Conservation (phyloP, 2,329 filamentous ascomycete genomes). For the Phoma herbarum region DNA sequence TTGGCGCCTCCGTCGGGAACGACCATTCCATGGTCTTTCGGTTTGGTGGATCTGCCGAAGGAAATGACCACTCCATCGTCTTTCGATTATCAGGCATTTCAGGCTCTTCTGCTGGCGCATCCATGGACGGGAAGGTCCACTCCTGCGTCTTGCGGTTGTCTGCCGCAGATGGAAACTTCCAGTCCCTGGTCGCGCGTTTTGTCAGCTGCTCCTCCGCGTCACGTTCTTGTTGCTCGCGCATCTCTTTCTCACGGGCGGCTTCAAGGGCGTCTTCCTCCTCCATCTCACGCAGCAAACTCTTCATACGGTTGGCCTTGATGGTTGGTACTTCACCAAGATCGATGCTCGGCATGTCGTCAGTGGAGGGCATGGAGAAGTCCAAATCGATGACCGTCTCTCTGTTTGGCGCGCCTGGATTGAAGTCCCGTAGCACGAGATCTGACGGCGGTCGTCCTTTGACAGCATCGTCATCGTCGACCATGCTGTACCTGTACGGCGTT, state of each 20-base stretch:
- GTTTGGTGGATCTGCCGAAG: constrained; percentile 45
- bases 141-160: constrained; percentile 58
- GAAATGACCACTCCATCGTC: constrained; percentile 65
- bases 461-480: constrained; percentile 56
- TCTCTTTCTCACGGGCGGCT: constrained; percentile 54
- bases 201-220: constrained; percentile 31
- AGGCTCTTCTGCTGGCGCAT: constrained; percentile 41
- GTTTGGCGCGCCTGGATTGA: constrained; percentile 53
- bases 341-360: constrained; percentile 50
- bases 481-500: constrained; percentile 67
- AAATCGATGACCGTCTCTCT: constrained; percentile 66
- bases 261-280: constrained; percentile 52
- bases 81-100: constrained; percentile 47
- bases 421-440: constrained; percentile 63
- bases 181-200: constrained; percentile 58
- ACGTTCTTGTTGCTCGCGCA: constrained; percentile 61
- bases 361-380: constrained; percentile 59
- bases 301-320: constrained; percentile 63
- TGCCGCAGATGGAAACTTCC: constrained; percentile 58
- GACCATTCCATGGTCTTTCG: constrained; percentile 58
- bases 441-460: constrained; percentile 57
- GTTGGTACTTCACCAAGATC: constrained; percentile 62
- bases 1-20: constrained; percentile 52
- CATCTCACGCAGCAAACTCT: constrained; percentile 55
- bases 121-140: constrained; percentile 62